phyloP scores from a whole-genome alignment of 2,329 filamentous ascomycete genomes.

The Venturia aucupariae region DNA sequence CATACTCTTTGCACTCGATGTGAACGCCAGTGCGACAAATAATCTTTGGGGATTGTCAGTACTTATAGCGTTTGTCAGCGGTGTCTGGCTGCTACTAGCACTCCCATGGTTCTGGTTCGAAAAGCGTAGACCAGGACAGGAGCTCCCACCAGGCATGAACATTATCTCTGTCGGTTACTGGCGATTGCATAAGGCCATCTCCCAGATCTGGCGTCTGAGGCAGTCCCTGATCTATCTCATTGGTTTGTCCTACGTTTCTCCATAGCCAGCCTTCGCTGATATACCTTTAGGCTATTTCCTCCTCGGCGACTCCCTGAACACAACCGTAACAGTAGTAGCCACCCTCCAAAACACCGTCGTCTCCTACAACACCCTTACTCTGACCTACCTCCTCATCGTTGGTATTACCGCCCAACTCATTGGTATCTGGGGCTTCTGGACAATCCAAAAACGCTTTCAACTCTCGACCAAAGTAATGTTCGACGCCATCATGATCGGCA shows the following conservation, averaged over 20 bases:
- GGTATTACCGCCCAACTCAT: constrained; percentile 54
- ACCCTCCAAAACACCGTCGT: constrained; percentile 59
- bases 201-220: constrained; percentile 54
- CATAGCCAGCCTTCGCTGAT: background rate
- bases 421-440: constrained; percentile 55
- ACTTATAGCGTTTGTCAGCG: constrained; percentile 55
- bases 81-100: constrained; percentile 54
- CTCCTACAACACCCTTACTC: constrained; percentile 52
- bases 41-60: constrained; percentile 61
- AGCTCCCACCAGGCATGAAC: constrained; percentile 37
- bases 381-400: constrained; percentile 59
- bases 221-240: constrained; percentile 58
- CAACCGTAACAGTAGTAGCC: constrained; percentile 57
- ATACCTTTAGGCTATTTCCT: constrained; percentile 49
- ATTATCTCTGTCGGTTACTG: constrained; percentile 52
- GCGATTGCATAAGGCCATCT: constrained; percentile 50
- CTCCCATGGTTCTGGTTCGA: constrained; percentile 60
- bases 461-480: constrained; percentile 61
- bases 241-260: constrained; percentile 30
- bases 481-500: constrained; percentile 51
- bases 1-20: constrained; percentile 51
- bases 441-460: constrained; percentile 48
- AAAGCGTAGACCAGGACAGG: constrained; percentile 52
- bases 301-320: constrained; percentile 61
- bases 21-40: constrained; percentile 48